A percentile compares a stretch with the other conserved stretches of the same genome.
These are phyloP conservation scores for Diaporthe ilicicola DNA, from an alignment of 2,329 filamentous ascomycete species.

Conservation along the genomic window DNA sequence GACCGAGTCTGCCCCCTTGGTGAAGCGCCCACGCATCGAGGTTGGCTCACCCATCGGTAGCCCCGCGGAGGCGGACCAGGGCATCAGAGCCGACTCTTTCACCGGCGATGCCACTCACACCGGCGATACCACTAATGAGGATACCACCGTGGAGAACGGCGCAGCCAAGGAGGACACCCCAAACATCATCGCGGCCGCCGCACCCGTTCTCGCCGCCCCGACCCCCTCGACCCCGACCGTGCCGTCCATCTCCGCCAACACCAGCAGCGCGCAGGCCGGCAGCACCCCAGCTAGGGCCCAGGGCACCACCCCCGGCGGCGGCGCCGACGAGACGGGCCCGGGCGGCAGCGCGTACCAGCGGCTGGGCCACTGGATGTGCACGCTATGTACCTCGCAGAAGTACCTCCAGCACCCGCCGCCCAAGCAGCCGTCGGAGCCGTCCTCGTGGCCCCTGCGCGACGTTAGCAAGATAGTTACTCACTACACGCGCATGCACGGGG, in stretches of 20 bases:
- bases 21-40: constrained; percentile 27
- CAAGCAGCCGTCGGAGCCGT: constrained; percentile 52
- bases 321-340: constrained; percentile 38
- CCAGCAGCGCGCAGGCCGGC: not conserved
- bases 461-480: constrained; percentile 57
- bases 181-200: not conserved
- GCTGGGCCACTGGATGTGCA: constrained; percentile 57
- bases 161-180: not conserved
- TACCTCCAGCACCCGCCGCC: constrained; percentile 50
- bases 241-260: not conserved
- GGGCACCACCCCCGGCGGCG: constrained; percentile 1
- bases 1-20: not conserved
- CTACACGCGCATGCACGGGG: constrained; percentile 55
- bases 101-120: not conserved
- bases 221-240: not conserved
- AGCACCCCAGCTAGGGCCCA: not conserved
- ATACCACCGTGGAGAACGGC: not conserved
- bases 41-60: constrained; percentile 23
- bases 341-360: constrained; percentile 42
- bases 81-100: not conserved
- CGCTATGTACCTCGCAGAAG: constrained; percentile 52
- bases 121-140: constrained; percentile 24
- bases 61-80: constrained; percentile 14
- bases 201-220: not conserved
- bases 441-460: constrained; percentile 57